A percentile compares a stretch with the other conserved stretches of the same genome.
Evolutionary conservation across 805 yeast species (phyloP).

Genomic region (Saccharomycopsis microspora): DNA sequence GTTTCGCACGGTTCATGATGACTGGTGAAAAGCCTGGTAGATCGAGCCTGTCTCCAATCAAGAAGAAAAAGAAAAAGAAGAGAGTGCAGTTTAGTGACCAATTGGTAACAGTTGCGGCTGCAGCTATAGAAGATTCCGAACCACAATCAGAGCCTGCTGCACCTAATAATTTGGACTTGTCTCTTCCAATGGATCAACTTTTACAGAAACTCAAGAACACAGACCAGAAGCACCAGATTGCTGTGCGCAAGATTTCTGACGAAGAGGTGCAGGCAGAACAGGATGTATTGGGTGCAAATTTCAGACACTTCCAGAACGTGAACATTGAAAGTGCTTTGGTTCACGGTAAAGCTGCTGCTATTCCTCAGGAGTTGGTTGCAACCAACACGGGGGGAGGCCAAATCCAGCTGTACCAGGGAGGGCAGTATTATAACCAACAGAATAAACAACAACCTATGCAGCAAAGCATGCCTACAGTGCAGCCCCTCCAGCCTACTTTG

Average conservation of each 20-base stretch:
- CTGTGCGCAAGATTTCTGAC: constrained; percentile 13
- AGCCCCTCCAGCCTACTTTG: constrained; percentile 28
- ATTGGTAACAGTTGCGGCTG: constrained; percentile 31
- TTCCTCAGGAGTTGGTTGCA: constrained; percentile 24
- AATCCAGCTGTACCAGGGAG: background rate
- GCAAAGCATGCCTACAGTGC: constrained; percentile 2
- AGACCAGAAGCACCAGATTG: constrained; percentile 20
- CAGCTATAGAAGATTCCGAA: constrained; percentile 2
- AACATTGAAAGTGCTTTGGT: constrained; percentile 65
- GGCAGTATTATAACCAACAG: constrained; percentile 22
- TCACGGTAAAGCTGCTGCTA: constrained; percentile 54
- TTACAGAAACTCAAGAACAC: constrained; percentile 31
- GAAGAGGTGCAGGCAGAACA: constrained; percentile 56
- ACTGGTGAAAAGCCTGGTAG: constrained; percentile 63
- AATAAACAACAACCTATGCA: constrained; percentile 23
- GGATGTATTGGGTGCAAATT: constrained; percentile 62
- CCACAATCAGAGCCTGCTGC: background rate
- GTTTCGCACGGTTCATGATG: constrained; percentile 71
- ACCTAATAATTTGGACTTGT: constrained; percentile 34
- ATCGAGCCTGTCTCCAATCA: constrained; percentile 19
- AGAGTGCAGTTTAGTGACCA: constrained; percentile 68
- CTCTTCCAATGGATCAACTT: constrained; percentile 71
- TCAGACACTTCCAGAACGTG: constrained; percentile 65
- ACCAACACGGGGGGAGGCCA: constrained; percentile 14
- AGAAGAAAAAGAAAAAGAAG: constrained; percentile 33